Evolutionary conservation across 1,284 basidiomycete species (phyloP).

Genomic region (Austroboletus niveus): DNA sequence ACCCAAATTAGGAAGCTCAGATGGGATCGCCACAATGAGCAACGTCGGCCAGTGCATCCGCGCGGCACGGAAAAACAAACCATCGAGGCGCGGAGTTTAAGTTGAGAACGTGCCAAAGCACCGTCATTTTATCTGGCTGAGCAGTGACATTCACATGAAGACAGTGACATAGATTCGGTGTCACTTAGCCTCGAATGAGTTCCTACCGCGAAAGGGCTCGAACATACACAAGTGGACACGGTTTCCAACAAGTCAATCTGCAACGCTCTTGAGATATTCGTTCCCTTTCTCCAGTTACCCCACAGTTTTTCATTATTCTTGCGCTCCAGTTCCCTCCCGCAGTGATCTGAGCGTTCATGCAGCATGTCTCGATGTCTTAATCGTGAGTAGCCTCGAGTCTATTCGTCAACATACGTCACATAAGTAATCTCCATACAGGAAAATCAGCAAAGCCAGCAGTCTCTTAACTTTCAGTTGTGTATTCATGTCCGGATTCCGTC

Average conservation of each 20-base stretch:
- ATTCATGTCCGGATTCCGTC: not conserved
- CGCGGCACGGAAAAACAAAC: not conserved
- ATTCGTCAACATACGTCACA: too few relatives aligned
- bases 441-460: not conserved
- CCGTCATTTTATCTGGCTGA: not conserved
- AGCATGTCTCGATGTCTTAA: constrained; percentile 1
- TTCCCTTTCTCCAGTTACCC: not conserved
- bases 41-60: not conserved
- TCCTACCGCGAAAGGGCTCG: not conserved
- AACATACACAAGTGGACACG: not conserved
- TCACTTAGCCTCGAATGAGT: not conserved
- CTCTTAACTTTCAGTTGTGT: constrained; percentile 12
- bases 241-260: not conserved
- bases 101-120: not conserved
- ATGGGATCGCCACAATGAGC: constrained; percentile 12
- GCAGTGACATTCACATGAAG: not conserved
- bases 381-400: constrained; percentile 3
- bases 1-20: constrained; percentile 15
- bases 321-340: too few relatives aligned
- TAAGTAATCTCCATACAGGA: not conserved
- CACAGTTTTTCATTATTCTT: not conserved
- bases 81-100: not conserved
- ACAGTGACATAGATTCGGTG: too few relatives aligned
- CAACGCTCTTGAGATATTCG: not conserved
- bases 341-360: not conserved